Percentiles rank a stretch among this genome's conserved stretches.
phyloP scores from a whole-genome alignment of 2,329 filamentous ascomycete species.

The Trichoderma sp. region DNA sequence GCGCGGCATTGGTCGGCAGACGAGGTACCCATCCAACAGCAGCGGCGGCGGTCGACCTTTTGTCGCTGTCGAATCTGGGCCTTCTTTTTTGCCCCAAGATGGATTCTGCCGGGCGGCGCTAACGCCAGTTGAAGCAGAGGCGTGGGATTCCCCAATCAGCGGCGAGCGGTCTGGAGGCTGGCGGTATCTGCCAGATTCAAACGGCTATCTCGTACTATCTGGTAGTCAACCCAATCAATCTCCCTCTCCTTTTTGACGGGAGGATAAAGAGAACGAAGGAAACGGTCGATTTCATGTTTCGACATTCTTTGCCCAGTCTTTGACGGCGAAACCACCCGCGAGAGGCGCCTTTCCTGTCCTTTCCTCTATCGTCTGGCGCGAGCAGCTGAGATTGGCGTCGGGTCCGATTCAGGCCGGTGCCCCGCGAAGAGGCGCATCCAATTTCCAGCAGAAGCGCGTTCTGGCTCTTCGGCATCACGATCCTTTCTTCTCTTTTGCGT shows the following conservation, averaged over 20 bases:
- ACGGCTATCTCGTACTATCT: not conserved
- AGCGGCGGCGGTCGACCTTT: not conserved
- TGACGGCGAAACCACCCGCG: conserved; percentile 7
- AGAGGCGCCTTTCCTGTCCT: not conserved
- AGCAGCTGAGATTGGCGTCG: conserved; percentile 13
- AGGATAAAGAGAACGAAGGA: not conserved
- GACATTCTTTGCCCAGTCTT: not conserved
- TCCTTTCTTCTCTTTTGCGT: not conserved
- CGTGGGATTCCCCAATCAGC: conserved; percentile 24
- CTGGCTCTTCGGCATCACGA: not conserved
- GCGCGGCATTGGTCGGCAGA: not conserved
- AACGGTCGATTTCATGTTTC: no score
- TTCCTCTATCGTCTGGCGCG: conserved; percentile 5
- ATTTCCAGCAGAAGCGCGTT: conserved; percentile 7
- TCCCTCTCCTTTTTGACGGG: conserved; percentile 8
- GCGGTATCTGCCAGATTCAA: conserved; percentile 3
- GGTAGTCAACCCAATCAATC: not conserved
- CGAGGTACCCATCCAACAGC: conserved; percentile 11
- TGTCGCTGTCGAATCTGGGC: not conserved
- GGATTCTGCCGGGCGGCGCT: conserved; percentile 5
- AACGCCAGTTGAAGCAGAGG: conserved; percentile 5
- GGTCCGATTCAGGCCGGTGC: conserved; percentile 22
- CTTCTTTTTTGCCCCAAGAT: conserved; percentile 1
- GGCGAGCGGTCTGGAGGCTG: conserved; percentile 22
- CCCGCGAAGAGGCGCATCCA: conserved; percentile 21